Conservation (phyloP, 2,329 filamentous ascomycete genomes). For the Penicillium janthinellum region DNA sequence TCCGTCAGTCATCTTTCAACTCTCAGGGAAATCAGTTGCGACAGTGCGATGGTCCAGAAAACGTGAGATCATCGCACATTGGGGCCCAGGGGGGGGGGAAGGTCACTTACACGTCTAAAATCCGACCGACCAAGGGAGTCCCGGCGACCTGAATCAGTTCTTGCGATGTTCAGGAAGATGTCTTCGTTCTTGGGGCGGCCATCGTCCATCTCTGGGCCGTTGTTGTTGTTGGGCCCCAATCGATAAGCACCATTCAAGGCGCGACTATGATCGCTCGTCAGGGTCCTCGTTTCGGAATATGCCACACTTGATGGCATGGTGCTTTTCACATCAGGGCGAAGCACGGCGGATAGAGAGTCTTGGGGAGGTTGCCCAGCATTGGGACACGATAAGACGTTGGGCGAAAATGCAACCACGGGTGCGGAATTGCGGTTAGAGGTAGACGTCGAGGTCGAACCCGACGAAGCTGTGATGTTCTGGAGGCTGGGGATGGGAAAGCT, state of each 20-base stretch:
- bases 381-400: conserved; percentile 22
- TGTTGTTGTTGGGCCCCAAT: conserved; percentile 33
- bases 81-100: background rate
- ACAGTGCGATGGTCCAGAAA: background rate
- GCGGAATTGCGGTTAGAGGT: conserved; percentile 4
- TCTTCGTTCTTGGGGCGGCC: conserved; percentile 45
- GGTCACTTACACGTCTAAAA: conserved; percentile 40
- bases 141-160: conserved; percentile 42
- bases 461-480: conserved; percentile 16
- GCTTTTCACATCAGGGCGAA: conserved; percentile 34
- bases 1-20: conserved; percentile 21
- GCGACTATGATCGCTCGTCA: conserved; percentile 30
- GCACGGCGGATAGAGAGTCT: conserved; percentile 23
- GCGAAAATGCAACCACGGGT: background rate
- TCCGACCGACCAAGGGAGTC: conserved; percentile 42
- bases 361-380: conserved; percentile 35
- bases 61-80: background rate
- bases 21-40: conserved; percentile 1
- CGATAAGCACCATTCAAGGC: conserved; percentile 29
- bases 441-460: conserved; percentile 1
- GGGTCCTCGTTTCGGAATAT: conserved; percentile 32
- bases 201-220: conserved; percentile 40
- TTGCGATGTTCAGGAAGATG: conserved; percentile 51
- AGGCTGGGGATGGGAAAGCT: conserved; percentile 28
- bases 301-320: conserved; percentile 38